phyloP scores from a whole-genome alignment of 305 asterid species.

The Nicotiana rustica region DNA sequence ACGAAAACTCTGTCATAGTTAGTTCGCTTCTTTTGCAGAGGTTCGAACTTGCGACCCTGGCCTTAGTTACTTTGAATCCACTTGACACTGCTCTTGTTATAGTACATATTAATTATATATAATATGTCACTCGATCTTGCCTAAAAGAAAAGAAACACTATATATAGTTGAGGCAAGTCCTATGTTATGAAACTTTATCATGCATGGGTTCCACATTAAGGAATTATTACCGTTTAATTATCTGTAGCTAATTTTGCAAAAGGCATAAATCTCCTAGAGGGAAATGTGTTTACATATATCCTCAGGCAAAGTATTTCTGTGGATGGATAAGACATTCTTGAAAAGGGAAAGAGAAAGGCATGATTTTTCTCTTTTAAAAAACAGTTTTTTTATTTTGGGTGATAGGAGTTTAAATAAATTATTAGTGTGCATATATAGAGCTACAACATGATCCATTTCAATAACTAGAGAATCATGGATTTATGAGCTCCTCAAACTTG shows the following conservation, averaged over 20 bases:
- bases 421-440: no score
- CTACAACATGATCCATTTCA: neutral
- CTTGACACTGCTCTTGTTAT: no score
- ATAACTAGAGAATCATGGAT: neutral
- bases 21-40: no score
- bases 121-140: no score
- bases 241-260: neutral
- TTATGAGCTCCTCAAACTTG: neutral
- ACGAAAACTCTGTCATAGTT: no score
- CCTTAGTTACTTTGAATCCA: no score
- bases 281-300: neutral
- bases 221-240: neutral
- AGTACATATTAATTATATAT: no score
- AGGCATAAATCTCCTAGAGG: neutral
- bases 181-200: neutral
- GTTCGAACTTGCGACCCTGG: no score
- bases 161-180: neutral
- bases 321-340: neutral
- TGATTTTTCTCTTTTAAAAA: no score
- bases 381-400: no score
- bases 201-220: constrained; percentile 3
- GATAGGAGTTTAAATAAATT: no score
- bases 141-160: neutral
- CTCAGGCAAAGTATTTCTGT: neutral
- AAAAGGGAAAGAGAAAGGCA: neutral